Base-by-base conservation (phyloP, 225 moss, liverwort and hornwort genomes). In the Straminergon stramineum region DNA sequence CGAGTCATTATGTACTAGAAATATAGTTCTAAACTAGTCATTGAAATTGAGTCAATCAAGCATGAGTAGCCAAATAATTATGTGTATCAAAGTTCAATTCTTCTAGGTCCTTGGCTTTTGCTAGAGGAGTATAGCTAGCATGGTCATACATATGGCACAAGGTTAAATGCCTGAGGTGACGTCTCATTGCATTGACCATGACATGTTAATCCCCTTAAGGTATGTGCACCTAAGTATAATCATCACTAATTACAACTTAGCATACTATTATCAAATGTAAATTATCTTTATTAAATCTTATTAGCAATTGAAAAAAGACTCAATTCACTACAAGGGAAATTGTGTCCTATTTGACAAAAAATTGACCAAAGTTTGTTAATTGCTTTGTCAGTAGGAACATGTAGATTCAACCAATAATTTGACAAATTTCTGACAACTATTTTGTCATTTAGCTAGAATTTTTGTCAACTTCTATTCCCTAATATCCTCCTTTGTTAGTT, bases 201-300 rank as follows among this genome's bases (percentile, higher is more conserved):
- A 37, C 55, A 55, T 35, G 2, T 76, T 76, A 19, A 31, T 48
- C 30, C 30, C 41, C 4, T n/a, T 64, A 23, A 24, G 7, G 23
- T 23, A 4, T 23, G 15, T 10, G 7, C 4, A 71, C 26, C 39
- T 39, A 48, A 48, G 8, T 48, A 41, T 26, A 70, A 70, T 39
- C 0, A 1, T 19, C 19, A 16, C 5, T 21, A n/a, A n/a, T 2
- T 13, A 23, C 37, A 37, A 69, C 39, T 14, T 0, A 30, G 6
- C 30, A 17, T 45, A 45, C 0, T 75, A 0, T 3, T 43, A 6
- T 51, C 0, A 0, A 75, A 48, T 2, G 1, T 76, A 7, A 52
- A 32, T 76, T 32, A 20, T 13, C 32, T 51, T 32, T 13, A 20
- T 5, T 21, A 7, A 0, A 34, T 34, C 7, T 76, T 32, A 3